Evolutionary conservation across 2,329 filamentous ascomycete species (phyloP), one percentile per base, ranked within the genome.

Genomic region (Alternaria incomplexa): DNA sequence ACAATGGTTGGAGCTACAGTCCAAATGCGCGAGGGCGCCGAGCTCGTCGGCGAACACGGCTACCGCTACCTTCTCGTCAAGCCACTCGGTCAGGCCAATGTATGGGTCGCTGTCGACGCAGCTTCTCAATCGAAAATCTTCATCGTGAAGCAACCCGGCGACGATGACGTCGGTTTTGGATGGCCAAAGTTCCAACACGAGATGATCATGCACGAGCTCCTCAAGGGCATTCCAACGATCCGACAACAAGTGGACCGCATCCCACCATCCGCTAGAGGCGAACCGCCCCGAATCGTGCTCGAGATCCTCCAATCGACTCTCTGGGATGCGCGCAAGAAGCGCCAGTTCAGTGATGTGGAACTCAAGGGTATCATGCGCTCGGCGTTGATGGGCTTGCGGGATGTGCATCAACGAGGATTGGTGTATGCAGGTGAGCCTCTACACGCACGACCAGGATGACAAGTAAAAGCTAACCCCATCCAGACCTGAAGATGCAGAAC

Each of bases 301-400:
- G 62, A 64, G 9, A 62, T 64, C 9, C 52, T 64, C 0, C 59
- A 64, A 15, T 62, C 62, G 4, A 64, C 62, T 4, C 43, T 64
- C 15, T 64, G 62, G 62, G 62, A 64, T 25, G 62, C 62, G 7
- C 50, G 62, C 4, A 43, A 56, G 50, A 58, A 59, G 43, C 62
- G 62, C 25, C 58, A 62, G 52, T 64, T 64, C 17, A 64, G 62
- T 25, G 59, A 62, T 17, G 62, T 52, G 15, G 62, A 64, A 28
- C 56, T 64, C 46, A 64, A 64, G 51, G 58, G 59, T 11, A 64
- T 64, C 32, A 64, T 64, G 62, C 59, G 62, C 23, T 58, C 59
- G 30, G 47, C 59, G 6, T 32, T 64, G 15, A 5, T 56, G 45
- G 62, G 62, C 25, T 46, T 64, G 46, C 62, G 55, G 22, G 62